phyloP scores from a whole-genome alignment of 2,329 filamentous ascomycete species.

The Daldinia sp. region DNA sequence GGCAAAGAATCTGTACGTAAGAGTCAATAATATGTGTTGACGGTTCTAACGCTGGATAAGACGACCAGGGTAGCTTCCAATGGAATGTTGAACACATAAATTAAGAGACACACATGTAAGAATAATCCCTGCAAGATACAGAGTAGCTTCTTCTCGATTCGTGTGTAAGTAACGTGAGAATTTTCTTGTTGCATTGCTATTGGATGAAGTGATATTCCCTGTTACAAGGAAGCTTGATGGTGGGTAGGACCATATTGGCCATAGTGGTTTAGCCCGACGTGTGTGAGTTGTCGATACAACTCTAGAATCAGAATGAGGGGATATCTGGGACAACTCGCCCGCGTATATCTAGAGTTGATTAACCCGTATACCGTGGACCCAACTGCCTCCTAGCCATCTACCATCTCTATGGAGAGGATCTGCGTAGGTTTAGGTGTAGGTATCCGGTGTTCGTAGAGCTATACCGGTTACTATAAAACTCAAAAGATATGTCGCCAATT shows the following conservation, averaged over 20 bases:
- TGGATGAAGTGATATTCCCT: constrained; percentile 27
- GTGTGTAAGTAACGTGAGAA: constrained; percentile 25
- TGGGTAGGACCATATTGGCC: constrained; percentile 38
- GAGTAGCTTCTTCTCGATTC: constrained; percentile 21
- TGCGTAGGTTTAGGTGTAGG: not conserved
- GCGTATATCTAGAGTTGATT: constrained; percentile 9
- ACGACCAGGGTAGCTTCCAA: constrained; percentile 21
- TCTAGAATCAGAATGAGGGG: constrained; percentile 23
- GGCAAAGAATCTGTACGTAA: constrained; percentile 13
- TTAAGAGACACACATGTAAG: constrained; percentile 34
- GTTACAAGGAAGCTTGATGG: constrained; percentile 35
- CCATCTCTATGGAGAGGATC: not conserved
- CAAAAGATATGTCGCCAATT: not conserved
- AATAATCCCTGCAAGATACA: constrained; percentile 30
- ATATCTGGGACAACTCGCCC: constrained; percentile 2
- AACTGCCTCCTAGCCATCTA: not conserved
- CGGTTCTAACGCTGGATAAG: constrained; percentile 19
- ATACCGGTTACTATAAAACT: not conserved
- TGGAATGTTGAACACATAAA: constrained; percentile 20
- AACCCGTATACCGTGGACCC: not conserved
- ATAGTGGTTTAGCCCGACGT: constrained; percentile 27
- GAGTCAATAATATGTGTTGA: constrained; percentile 11
- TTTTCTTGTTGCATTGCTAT: constrained; percentile 20
- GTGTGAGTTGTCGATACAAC: constrained; percentile 36
- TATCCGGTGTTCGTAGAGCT: not conserved